Base-by-base conservation (phyloP, 1,284 basidiomycete species). In the Jaminaea rosea region DNA sequence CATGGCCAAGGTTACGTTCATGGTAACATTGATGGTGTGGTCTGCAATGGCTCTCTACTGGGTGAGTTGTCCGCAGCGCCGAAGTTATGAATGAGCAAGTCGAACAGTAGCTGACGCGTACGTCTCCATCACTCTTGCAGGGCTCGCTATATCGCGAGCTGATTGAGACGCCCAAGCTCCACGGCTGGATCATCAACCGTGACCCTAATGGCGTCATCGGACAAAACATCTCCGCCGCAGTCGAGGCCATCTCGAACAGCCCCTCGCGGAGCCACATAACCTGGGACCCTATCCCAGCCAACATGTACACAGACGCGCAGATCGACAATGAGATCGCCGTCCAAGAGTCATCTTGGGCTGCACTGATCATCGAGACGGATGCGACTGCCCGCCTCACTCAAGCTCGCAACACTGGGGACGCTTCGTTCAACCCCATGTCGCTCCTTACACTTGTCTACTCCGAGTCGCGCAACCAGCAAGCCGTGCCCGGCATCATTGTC, bases 111-210 rank as follows among this genome's bases (percentile, higher is more conserved):
- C 24, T 41, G 11, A 41, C 26, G 23, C 15, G 36, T 15, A 28
- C 10, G 17, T n/a, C n/a, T n/a, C n/a, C n/a, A n/a, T n/a, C n/a
- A 15, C 5, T 15, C 4, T 49, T 19, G 34, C 29, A 69, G 70
- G 70, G 63, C 17, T 63, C 61, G 0, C 49, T 72, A 1, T 72
- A 57, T 50, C 59, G 61, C 32, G 55, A 58, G 32, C 37, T 44
- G 19, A 60, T 63, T 15, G 49, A 54, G 11, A 59, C 62, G 1
- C 60, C 62, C 24, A 58, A 64, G 17, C 55, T 69, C 36, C 44
- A 41, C 7, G 63, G 54, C 1, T 61, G 57, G 56, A 57, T 73
- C 41, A 45, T 73, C 46, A 70, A 73, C 42, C 55, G 65, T 31
- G 70, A 73, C 45, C 11, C 23, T 1, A 21, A 34, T 0, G 61